phyloP scores from a whole-genome alignment of 2,329 filamentous ascomycete species.

The Alternaria sp. region DNA sequence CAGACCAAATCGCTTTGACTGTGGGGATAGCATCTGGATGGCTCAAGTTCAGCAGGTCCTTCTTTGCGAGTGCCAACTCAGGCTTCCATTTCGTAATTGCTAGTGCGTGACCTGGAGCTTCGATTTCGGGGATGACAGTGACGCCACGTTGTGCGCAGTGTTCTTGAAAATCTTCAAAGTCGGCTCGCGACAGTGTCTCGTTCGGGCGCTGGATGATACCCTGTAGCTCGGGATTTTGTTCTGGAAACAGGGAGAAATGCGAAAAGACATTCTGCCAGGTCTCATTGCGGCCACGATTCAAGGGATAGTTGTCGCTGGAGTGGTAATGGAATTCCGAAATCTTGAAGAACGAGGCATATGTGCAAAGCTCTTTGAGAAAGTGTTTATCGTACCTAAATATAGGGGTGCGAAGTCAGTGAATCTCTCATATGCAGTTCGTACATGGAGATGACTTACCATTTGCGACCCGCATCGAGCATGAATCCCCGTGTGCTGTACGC shows the following conservation, averaged over 20 bases:
- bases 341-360: slow-evolving; percentile 59
- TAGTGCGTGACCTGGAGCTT: slow-evolving; percentile 49
- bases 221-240: slow-evolving; percentile 43
- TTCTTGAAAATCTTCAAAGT: slow-evolving; percentile 49
- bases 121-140: slow-evolving; percentile 51
- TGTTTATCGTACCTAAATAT: slow-evolving; percentile 41
- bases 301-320: slow-evolving; percentile 60
- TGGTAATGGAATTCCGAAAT: slow-evolving; percentile 62
- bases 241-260: slow-evolving; percentile 55
- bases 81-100: slow-evolving; percentile 53
- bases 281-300: slow-evolving; percentile 58
- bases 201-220: slow-evolving; percentile 48
- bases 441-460: slow-evolving; percentile 39
- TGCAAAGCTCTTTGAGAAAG: slow-evolving; percentile 57
- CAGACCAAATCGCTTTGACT: slow-evolving; percentile 49
- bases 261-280: slow-evolving; percentile 59
- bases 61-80: slow-evolving; percentile 47
- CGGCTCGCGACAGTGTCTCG: slow-evolving; percentile 45
- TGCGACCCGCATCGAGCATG: slow-evolving; percentile 57
- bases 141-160: slow-evolving; percentile 49
- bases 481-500: slow-evolving; percentile 58
- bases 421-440: neutral
- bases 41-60: slow-evolving; percentile 48
- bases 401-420: neutral
- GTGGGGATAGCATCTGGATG: slow-evolving; percentile 50